phyloP scores from a whole-genome alignment of 164 flowering plant species.

The Buxus sempervirens region DNA sequence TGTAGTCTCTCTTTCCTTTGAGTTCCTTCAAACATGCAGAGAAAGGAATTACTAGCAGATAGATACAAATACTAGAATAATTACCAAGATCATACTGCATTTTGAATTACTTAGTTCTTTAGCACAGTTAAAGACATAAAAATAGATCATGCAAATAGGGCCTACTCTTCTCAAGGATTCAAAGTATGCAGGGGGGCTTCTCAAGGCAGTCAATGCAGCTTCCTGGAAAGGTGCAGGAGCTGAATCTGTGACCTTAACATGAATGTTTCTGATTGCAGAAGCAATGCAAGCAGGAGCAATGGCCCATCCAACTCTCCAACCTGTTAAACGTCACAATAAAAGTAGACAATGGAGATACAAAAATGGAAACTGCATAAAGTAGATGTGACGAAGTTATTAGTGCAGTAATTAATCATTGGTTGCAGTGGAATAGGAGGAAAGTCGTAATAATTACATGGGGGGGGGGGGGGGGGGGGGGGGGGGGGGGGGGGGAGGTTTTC shows the following conservation, averaged over 20 bases:
- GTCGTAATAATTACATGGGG: background rate
- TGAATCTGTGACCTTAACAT: slow-evolving; percentile 61
- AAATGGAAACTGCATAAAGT: background rate
- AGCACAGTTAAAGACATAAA: background rate
- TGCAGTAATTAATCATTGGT: background rate
- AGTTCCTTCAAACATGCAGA: slow-evolving; percentile 41
- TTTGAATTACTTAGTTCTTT: too few species aligned
- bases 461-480: background rate
- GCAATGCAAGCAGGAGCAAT: slow-evolving; percentile 67
- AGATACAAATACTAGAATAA: background rate
- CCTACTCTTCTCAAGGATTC: slow-evolving; percentile 51
- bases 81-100: too few species aligned
- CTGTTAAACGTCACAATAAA: slow-evolving; percentile 30
- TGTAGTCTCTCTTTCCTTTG: slow-evolving; percentile 54
- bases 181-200: slow-evolving; percentile 49
- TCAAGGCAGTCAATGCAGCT: slow-evolving; percentile 75
- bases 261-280: slow-evolving; percentile 74
- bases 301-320: slow-evolving; percentile 96
- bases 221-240: slow-evolving; percentile 94
- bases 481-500: background rate
- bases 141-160: background rate
- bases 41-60: background rate
- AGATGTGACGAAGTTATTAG: background rate
- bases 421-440: background rate
- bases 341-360: slow-evolving; percentile 1